These are phyloP conservation scores for Torulaspora pretoriensis DNA, from an alignment of 1,139 yeast genomes.

Conservation along the genomic window DNA sequence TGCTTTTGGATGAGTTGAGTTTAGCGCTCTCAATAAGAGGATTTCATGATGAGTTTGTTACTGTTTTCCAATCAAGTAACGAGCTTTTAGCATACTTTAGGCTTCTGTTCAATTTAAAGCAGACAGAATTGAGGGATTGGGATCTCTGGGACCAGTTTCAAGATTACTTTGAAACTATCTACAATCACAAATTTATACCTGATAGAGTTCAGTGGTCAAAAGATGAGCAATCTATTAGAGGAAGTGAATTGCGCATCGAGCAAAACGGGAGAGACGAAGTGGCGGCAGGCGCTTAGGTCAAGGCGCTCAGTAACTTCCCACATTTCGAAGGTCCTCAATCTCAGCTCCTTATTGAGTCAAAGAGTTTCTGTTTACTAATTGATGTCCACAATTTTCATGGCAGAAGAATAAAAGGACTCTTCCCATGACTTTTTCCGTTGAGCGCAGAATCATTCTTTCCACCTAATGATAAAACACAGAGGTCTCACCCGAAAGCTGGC, in stretches of 20 bases:
- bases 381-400: too few species aligned
- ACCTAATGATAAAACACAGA: too few species aligned
- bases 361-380: too few species aligned
- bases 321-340: too few species aligned
- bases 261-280: neutral
- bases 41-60: constrained; percentile 27
- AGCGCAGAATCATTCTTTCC: too few species aligned
- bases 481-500: too few species aligned
- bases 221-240: neutral
- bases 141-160: constrained; percentile 26
- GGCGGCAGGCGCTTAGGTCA: too few species aligned
- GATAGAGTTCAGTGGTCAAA: constrained; percentile 24
- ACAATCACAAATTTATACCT: constrained; percentile 18
- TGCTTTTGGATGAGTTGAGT: constrained; percentile 31
- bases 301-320: too few species aligned
- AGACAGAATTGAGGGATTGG: constrained; percentile 21
- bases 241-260: neutral
- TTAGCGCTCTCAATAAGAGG: constrained; percentile 27
- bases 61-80: constrained; percentile 28
- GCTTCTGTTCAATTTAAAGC: constrained; percentile 27
- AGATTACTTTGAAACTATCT: constrained; percentile 20
- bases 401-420: too few species aligned
- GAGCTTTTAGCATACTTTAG: constrained; percentile 30
- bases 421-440: too few species aligned
- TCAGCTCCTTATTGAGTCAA: too few species aligned